Evolutionary conservation across 2,329 filamentous ascomycete species (phyloP).

Genomic region (Fonsecaea erecta): DNA sequence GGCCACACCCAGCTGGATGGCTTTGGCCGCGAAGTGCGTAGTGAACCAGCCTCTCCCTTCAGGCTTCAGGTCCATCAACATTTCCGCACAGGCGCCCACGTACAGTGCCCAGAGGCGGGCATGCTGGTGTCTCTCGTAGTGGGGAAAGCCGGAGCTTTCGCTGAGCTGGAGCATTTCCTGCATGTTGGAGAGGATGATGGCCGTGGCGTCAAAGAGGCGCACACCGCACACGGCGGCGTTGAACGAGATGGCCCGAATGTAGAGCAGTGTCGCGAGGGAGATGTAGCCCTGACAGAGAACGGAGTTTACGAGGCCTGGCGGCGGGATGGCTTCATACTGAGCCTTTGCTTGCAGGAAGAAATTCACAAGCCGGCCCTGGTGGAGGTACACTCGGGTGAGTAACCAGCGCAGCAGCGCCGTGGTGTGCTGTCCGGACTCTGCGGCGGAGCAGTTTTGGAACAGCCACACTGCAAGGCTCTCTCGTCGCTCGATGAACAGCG

Average conservation of each 20-base stretch:
- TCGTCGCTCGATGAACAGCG: slow-evolving; percentile 6
- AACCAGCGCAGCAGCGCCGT: slow-evolving; percentile 5
- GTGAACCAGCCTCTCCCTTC: slow-evolving; percentile 4
- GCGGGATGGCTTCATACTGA: not conserved
- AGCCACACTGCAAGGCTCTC: slow-evolving; percentile 12
- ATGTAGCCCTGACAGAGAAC: not conserved
- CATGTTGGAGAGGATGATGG: slow-evolving; percentile 1
- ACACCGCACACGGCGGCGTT: slow-evolving; percentile 1
- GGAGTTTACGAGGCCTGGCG: not conserved
- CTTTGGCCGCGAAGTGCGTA: not conserved
- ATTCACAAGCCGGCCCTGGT: slow-evolving; percentile 5
- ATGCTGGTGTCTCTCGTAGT: not conserved
- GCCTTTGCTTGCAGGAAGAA: slow-evolving; percentile 5
- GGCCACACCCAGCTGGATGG: not conserved
- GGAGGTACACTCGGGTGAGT: slow-evolving; percentile 2
- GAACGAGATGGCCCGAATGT: slow-evolving; percentile 8
- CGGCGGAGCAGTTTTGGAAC: not conserved
- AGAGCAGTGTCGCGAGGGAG: not conserved
- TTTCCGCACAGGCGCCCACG: slow-evolving; percentile 3
- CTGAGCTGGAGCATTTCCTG: not conserved
- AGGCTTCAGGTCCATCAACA: not conserved
- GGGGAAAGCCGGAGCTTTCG: not conserved
- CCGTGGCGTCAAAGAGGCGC: slow-evolving; percentile 4
- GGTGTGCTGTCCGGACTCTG: not conserved
- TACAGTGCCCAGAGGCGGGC: slow-evolving; percentile 7